phyloP scores from a whole-genome alignment of 139 green algal genomes.

The Coccomyxa sp. region DNA sequence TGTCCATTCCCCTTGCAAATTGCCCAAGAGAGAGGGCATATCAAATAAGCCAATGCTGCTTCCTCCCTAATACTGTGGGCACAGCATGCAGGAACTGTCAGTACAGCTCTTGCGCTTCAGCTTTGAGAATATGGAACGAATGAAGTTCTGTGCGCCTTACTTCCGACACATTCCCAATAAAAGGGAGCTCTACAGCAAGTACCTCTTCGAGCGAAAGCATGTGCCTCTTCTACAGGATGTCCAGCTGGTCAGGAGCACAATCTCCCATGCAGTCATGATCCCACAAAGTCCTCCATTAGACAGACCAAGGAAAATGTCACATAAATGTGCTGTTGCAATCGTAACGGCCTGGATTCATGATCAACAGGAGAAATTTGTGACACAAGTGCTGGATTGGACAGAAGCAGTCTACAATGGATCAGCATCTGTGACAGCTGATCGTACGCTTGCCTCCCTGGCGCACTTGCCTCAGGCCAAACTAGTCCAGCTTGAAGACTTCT shows the following conservation, averaged over 20 bases:
- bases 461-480: too few relatives aligned
- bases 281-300: not conserved
- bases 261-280: not conserved
- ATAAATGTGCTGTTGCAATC: not conserved
- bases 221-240: not conserved
- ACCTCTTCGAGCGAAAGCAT: not conserved
- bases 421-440: not conserved
- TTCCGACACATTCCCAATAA: not conserved
- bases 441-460: too few relatives aligned
- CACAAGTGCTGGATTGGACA: not conserved
- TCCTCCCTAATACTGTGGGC: too few relatives aligned
- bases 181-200: not conserved
- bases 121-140: not conserved
- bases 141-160: not conserved
- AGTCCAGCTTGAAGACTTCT: too few relatives aligned
- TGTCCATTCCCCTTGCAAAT: too few relatives aligned
- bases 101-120: not conserved
- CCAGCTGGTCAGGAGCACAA: not conserved
- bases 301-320: not conserved
- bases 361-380: not conserved
- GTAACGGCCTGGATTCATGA: not conserved
- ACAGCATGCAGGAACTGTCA: not conserved
- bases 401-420: not conserved
- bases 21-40: too few relatives aligned
- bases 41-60: too few relatives aligned